Base-by-base conservation (phyloP, 148 eudicot genomes). In the Diospyros lotus region DNA sequence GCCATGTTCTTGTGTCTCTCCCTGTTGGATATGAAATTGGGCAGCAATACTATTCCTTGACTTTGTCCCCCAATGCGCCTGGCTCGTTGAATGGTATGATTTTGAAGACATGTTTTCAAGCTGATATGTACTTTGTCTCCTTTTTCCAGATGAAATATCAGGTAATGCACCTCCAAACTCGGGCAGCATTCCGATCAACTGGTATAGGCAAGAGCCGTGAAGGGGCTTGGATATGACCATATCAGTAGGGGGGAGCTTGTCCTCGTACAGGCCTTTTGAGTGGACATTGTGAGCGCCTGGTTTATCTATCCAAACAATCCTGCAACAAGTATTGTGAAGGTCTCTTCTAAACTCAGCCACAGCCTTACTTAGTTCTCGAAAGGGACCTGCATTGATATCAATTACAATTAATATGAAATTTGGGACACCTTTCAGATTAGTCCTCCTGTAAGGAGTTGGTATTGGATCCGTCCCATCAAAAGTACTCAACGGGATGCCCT, bases 231-330 rank as follows among this genome's bases (percentile, higher is more conserved):
- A 81, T 15, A 90, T 84, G 60, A 92, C 81, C 28, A 77, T 56
- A 72, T 94, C 98, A 0, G 79, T 76, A 6, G 66, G 64, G n/a
- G 94, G 87, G 12, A 94, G 86, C 69, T 78, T 82, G 58, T 81
- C 86, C 43, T 86, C 86, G 50, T 80, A 66, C 8, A 89, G 79
- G 51, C 87, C 88, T 14, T 79, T 75, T 15, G 78, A 81, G 59
- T 84, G 81, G 13, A 80, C 78, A 72, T 65, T 75, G 4, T 67
- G 76, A 4, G 84, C 81, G 42, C 82, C 87, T 1, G 87, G 86
- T 41, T 76, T 81, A 68, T 88, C 90, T 4, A 94, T 71, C 98
- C 97, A 92, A 68, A 94, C 85, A 2, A 92, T 88, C 74, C 88
- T 85, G 55, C 58, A 78, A 67, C 79, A 77, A 58, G 72, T 82